phyloP scores from a whole-genome alignment of 805 yeast species.

The Metschnikowia gruessii region DNA sequence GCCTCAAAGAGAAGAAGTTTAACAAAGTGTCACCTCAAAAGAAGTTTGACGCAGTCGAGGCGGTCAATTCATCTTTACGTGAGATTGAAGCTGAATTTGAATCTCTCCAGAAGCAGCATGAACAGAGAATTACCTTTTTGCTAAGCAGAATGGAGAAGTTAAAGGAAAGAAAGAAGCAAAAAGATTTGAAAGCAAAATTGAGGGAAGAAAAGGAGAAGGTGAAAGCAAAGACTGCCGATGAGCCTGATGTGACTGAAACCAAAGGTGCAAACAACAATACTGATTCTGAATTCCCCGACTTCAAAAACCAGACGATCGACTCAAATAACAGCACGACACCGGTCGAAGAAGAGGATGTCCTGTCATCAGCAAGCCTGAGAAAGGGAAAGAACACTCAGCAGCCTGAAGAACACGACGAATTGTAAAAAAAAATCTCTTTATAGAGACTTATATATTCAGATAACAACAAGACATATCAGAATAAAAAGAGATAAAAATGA shows the following conservation, averaged over 20 bases:
- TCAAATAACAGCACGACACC: conserved; percentile 1
- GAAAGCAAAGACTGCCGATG: conserved; percentile 14
- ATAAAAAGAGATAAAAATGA: neutral
- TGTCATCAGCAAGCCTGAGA: neutral
- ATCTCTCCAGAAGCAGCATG: conserved; percentile 30
- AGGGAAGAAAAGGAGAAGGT: conserved; percentile 26
- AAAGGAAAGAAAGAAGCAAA: conserved; percentile 30
- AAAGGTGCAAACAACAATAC: conserved; percentile 9
- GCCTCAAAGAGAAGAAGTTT: conserved; percentile 21
- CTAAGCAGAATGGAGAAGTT: conserved; percentile 29
- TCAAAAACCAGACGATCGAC: conserved; percentile 1
- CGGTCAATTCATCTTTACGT: conserved; percentile 26
- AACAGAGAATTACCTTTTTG: conserved; percentile 28
- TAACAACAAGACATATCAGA: neutral
- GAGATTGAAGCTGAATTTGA: conserved; percentile 30
- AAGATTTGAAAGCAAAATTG: conserved; percentile 32
- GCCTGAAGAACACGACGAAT: conserved; percentile 10
- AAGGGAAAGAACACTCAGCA: neutral
- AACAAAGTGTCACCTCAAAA: conserved; percentile 23
- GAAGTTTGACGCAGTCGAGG: conserved; percentile 27
- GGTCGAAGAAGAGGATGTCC: conserved; percentile 15
- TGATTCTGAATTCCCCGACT: conserved; percentile 2
- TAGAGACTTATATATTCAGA: neutral
- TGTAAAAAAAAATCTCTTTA: conserved; percentile 1
- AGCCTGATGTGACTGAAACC: conserved; percentile 4